Evolutionary conservation across 345 rosid genomes (phyloP), one percentile per base, ranked within the genome.

Genomic region (Pelargonium nanum): DNA sequence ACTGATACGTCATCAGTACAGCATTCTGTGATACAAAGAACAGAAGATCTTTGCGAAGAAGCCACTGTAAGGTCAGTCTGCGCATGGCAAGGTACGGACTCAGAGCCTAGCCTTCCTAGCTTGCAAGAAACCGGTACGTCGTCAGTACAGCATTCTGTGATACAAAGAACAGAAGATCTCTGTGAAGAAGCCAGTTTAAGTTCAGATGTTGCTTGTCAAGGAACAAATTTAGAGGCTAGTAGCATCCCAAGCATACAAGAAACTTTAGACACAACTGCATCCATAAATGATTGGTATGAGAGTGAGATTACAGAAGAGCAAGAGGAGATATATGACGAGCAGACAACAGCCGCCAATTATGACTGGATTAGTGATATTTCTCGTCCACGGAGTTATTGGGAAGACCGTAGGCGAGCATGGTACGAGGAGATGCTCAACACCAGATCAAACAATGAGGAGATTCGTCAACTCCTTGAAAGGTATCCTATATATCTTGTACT

Each of bases 361-460:
- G 87, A 89, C 48, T 89, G 97, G 97, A 63, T 82, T 59, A 70
- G 78, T 2, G 89, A 82, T n/a, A 83, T 93, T 63, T 67, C 90
- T 15, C 79, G 96, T 53, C 99, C 99, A 5, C 78, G 85, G 48
- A 89, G 99, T 70, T 84, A 81, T 56, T 93, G 99, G 99, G 99
- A 93, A 74, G 77, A 73, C 56, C 72, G 66, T 5, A 76, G 97
- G 70, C 74, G 76, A 69, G 75, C 78, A 25, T 80, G 99, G 85
- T 93, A 93, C 65, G 69, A 74, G 25, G 84, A 93, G 66, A 80
- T 83, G 71, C 85, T 85, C 50, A 78, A 44, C 66, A 28, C 68
- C 62, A 71, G 65, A 62, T 69, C 91, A 5, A 81, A 70, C 16
- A 74, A 77, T 51, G 80, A 79, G 57, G 98, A 85, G 26, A 89